Evolutionary conservation across 2,329 filamentous ascomycete genomes (phyloP).

Genomic region (Setomelanomma holmii): DNA sequence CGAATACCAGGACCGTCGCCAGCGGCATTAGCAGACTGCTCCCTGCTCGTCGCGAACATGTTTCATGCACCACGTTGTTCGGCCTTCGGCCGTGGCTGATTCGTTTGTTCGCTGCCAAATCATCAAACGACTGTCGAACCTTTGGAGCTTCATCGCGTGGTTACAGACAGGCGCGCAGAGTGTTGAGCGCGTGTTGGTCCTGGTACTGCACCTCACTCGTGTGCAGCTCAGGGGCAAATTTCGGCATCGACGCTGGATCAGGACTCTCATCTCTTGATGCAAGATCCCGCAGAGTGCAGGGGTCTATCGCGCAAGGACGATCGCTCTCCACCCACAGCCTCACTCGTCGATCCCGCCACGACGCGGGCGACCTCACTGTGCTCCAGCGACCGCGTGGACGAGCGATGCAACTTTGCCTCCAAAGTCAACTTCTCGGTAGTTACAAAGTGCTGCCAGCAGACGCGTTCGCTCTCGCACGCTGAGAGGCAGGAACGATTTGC

Average conservation of each 20-base stretch:
- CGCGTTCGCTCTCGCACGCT: neutral
- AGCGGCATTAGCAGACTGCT: slow-evolving; percentile 9
- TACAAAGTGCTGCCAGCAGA: neutral
- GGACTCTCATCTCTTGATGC: slow-evolving; percentile 41
- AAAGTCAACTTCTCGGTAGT: too few relatives aligned
- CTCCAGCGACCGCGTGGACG: neutral
- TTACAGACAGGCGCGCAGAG: slow-evolving; percentile 11
- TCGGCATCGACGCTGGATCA: slow-evolving; percentile 37
- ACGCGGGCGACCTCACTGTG: slow-evolving; percentile 8
- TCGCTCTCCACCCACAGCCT: slow-evolving; percentile 43
- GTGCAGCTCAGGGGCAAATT: slow-evolving; percentile 34
- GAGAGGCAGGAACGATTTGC: slow-evolving; percentile 2
- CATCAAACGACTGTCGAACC: slow-evolving; percentile 42
- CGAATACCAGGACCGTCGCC: slow-evolving; percentile 4
- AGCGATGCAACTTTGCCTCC: too few relatives aligned
- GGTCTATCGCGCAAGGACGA: slow-evolving; percentile 34
- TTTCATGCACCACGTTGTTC: slow-evolving; percentile 40
- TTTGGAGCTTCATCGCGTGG: slow-evolving; percentile 32
- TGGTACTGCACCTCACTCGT: neutral
- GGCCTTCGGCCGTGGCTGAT: slow-evolving; percentile 30
- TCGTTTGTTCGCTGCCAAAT: slow-evolving; percentile 42
- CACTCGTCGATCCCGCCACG: slow-evolving; percentile 42
- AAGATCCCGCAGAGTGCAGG: slow-evolving; percentile 33
- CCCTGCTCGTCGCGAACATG: slow-evolving; percentile 38
- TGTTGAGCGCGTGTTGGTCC: slow-evolving; percentile 3